Evolutionary conservation across 2,329 filamentous ascomycete genomes (phyloP).

Genomic region (Endoconidiophora polonica): DNA sequence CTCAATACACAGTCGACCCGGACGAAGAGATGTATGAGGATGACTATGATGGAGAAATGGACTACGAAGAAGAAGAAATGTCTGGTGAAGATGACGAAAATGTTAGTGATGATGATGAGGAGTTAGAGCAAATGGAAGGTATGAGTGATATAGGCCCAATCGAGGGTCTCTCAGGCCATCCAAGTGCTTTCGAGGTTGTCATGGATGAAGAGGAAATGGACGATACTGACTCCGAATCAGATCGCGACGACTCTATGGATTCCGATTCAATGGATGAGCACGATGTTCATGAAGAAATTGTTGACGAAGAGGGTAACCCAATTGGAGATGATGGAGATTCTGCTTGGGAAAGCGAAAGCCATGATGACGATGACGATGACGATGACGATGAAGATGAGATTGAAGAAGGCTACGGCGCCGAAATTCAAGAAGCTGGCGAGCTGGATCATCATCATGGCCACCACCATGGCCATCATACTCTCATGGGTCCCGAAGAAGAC

Average conservation of each 20-base stretch:
- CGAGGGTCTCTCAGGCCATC: slow-evolving; percentile 51
- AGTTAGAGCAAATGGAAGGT: slow-evolving; percentile 19
- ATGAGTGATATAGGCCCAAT: slow-evolving; percentile 72
- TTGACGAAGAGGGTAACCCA: slow-evolving; percentile 45
- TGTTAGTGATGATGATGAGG: slow-evolving; percentile 79
- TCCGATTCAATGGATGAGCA: slow-evolving; percentile 32
- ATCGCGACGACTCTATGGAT: slow-evolving; percentile 38
- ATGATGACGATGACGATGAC: slow-evolving; percentile 39
- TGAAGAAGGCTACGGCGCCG: slow-evolving; percentile 34
- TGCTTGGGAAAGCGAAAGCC: slow-evolving; percentile 43
- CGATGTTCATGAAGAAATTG: slow-evolving; percentile 33
- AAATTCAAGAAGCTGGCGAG: slow-evolving; percentile 30
- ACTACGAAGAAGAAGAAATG: slow-evolving; percentile 69
- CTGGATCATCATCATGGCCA: slow-evolving; percentile 8
- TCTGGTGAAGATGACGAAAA: slow-evolving; percentile 68
- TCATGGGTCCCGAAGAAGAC: slow-evolving; percentile 26
- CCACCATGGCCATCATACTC: slow-evolving; percentile 3
- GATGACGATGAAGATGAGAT: slow-evolving; percentile 37
- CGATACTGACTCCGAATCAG: slow-evolving; percentile 42
- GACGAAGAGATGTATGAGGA: slow-evolving; percentile 90
- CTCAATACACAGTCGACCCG: slow-evolving; percentile 25
- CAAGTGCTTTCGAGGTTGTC: slow-evolving; percentile 55
- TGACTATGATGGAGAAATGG: slow-evolving; percentile 83
- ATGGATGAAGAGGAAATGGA: slow-evolving; percentile 58
- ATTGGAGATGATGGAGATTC: slow-evolving; percentile 43